Percentiles rank a stretch among this genome's conserved stretches.
Evolutionary conservation across 2,329 filamentous ascomycete species (phyloP).

Genomic region (Botryotinia convoluta): DNA sequence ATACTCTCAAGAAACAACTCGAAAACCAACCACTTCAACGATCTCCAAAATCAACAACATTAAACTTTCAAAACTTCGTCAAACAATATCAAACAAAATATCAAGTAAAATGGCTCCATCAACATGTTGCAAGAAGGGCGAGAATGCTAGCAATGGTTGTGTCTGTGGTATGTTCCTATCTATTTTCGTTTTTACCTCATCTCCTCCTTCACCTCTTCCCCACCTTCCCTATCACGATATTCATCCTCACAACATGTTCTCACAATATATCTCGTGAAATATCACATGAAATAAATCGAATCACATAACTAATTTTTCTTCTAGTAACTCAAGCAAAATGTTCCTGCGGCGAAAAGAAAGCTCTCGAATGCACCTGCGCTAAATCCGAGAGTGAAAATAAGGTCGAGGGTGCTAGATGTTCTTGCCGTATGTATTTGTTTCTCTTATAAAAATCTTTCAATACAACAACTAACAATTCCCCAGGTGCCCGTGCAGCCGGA

Average conservation of each 20-base stretch:
- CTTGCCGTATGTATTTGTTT: conserved; percentile 61
- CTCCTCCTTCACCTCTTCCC: neutral
- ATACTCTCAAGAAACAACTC: neutral
- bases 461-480: conserved; percentile 1
- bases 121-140: conserved; percentile 38
- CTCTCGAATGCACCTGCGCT: conserved; percentile 81
- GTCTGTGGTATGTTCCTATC: conserved; percentile 33
- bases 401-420: conserved; percentile 71
- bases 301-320: neutral
- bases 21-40: neutral
- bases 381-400: conserved; percentile 75
- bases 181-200: neutral
- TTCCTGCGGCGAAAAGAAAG: conserved; percentile 86
- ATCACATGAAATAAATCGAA: neutral
- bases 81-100: neutral
- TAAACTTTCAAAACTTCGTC: neutral
- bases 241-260: neutral
- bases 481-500: conserved; percentile 66
- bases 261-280: neutral
- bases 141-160: conserved; percentile 29
- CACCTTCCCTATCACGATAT: neutral
- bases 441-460: accelerated
- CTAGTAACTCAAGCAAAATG: conserved; percentile 64
- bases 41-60: neutral
- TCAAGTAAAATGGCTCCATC: conserved; percentile 31